Conservation (phyloP, 2,329 filamentous ascomycete genomes). For the Botrytis tulipae region DNA sequence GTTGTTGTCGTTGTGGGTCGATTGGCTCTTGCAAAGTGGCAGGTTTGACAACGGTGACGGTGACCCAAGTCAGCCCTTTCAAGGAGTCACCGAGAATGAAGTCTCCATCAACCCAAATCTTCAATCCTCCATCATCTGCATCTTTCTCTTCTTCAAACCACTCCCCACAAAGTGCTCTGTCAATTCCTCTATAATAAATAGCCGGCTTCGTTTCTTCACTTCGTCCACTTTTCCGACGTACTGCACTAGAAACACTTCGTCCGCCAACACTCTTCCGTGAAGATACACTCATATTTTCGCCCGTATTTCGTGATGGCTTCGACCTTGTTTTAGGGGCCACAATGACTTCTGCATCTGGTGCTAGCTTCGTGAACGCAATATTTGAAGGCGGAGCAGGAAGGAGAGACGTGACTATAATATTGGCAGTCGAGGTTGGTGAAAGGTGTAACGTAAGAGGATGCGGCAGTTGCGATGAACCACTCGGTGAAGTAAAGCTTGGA, state of each 20-base stretch:
- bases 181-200: constrained; percentile 78
- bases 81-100: constrained; percentile 69
- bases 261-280: constrained; percentile 73
- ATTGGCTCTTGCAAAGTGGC: constrained; percentile 69
- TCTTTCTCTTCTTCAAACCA: constrained; percentile 68
- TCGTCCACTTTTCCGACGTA: constrained; percentile 54
- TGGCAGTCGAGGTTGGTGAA: constrained; percentile 92
- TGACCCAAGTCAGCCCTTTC: constrained; percentile 72
- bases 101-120: constrained; percentile 83
- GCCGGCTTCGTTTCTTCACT: constrained; percentile 66
- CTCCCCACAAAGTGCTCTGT: constrained; percentile 65
- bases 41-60: constrained; percentile 84
- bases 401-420: constrained; percentile 82
- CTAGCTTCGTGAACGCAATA: constrained; percentile 84
- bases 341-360: constrained; percentile 92
- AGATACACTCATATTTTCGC: constrained; percentile 77
- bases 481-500: constrained; percentile 60
- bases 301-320: constrained; percentile 62
- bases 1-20: constrained; percentile 65
- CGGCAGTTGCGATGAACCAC: constrained; percentile 51
- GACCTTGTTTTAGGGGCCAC: constrained; percentile 89
- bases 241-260: constrained; percentile 71
- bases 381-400: constrained; percentile 67
- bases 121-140: constrained; percentile 58
- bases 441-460: constrained; percentile 90